Conservation (phyloP, 1,284 basidiomycete genomes). For the Leucoagaricus sp. region DNA sequence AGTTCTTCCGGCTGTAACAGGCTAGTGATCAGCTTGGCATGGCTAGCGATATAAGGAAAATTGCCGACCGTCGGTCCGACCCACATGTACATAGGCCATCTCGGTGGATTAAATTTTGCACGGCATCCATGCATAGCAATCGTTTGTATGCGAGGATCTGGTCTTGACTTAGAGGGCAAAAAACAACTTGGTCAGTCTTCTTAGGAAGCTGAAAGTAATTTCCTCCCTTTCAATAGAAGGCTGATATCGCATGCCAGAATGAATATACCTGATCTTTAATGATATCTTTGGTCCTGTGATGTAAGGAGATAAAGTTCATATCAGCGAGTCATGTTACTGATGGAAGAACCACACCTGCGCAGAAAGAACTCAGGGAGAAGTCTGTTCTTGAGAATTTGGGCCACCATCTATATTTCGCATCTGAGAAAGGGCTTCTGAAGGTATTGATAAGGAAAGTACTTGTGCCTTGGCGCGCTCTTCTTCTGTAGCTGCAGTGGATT, state of each 20-base stretch:
- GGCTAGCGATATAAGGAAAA: neutral
- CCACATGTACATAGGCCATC: conserved; percentile 77
- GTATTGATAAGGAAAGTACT: conserved; percentile 32
- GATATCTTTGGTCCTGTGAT: conserved; percentile 73
- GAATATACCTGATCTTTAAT: conserved; percentile 67
- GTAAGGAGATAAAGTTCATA: neutral
- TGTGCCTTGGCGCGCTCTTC: conserved; percentile 60
- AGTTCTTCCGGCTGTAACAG: conserved; percentile 55
- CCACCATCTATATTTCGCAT: conserved; percentile 47
- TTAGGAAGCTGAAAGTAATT: conserved; percentile 66
- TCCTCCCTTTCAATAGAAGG: neutral
- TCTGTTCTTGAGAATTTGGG: conserved; percentile 59
- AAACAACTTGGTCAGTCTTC: conserved; percentile 87
- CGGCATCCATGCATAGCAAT: conserved; percentile 58
- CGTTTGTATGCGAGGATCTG: conserved; percentile 75
- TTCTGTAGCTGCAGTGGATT: conserved; percentile 63
- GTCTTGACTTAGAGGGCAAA: conserved; percentile 74
- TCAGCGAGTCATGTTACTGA: neutral
- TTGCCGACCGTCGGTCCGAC: conserved; percentile 49
- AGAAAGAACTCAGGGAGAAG: conserved; percentile 78
- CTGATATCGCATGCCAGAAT: neutral
- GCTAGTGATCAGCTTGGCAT: neutral
- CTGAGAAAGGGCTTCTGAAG: neutral
- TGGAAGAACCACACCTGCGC: conserved; percentile 52
- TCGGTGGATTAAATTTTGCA: conserved; percentile 68